Evolutionary conservation across 1,284 basidiomycete species (phyloP).

Genomic region (Leccinum huronense): DNA sequence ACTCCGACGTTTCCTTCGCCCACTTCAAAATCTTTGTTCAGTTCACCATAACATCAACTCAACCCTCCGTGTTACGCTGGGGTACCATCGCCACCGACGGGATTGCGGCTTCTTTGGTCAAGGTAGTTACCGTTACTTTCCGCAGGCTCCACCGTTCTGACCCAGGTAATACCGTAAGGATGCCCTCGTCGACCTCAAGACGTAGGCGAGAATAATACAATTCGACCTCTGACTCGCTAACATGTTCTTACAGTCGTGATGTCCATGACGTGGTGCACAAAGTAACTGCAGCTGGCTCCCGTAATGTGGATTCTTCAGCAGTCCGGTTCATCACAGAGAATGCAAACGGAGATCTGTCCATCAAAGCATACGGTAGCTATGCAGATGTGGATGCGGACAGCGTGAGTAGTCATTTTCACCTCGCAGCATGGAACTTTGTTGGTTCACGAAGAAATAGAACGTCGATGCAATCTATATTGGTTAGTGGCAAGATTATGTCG

Average conservation of each 20-base stretch:
- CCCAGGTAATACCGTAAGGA: constrained; percentile 37
- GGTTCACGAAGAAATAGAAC: constrained; percentile 44
- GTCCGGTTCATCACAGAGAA: constrained; percentile 64
- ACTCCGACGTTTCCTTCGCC: constrained; percentile 4
- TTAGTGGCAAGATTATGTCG: constrained; percentile 30
- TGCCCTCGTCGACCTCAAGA: constrained; percentile 47
- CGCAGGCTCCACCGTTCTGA: constrained; percentile 9
- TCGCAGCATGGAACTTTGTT: not conserved
- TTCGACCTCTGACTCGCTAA: not conserved
- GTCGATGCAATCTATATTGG: constrained; percentile 83
- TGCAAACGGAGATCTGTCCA: constrained; percentile 47
- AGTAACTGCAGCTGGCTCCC: constrained; percentile 79
- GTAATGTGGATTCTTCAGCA: constrained; percentile 67
- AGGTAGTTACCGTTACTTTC: constrained; percentile 31
- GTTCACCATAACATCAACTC: constrained; percentile 22
- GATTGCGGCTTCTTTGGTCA: constrained; percentile 47
- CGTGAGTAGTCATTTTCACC: constrained; percentile 38
- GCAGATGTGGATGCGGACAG: constrained; percentile 72
- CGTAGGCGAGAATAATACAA: constrained; percentile 34
- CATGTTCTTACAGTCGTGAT: constrained; percentile 49
- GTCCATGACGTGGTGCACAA: constrained; percentile 76
- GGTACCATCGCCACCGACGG: constrained; percentile 56
- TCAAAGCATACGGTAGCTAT: constrained; percentile 77
- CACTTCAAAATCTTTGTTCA: not conserved
- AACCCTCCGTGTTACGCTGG: constrained; percentile 48